Evolutionary conservation across 164 flowering plant species (phyloP).

Genomic region (Magnolia sinica): DNA sequence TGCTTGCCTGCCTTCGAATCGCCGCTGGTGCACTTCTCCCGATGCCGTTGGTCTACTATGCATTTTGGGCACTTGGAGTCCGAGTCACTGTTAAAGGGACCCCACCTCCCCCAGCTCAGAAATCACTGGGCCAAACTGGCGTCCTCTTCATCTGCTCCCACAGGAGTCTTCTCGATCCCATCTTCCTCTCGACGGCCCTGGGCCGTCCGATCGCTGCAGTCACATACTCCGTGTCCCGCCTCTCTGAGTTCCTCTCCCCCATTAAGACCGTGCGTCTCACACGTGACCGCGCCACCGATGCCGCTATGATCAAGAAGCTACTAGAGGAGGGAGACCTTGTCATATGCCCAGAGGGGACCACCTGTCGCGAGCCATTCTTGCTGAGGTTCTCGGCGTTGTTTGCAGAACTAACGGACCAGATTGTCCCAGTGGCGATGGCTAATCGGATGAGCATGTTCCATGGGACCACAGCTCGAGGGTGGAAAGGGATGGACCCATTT

Average conservation of each 20-base stretch:
- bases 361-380: slow-evolving; percentile 65
- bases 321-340: slow-evolving; percentile 59
- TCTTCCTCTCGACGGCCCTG: slow-evolving; percentile 50
- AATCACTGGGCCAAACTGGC: slow-evolving; percentile 33
- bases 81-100: slow-evolving; percentile 50
- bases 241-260: slow-evolving; percentile 67
- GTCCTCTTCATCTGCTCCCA: slow-evolving; percentile 67
- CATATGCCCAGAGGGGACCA: slow-evolving; percentile 75
- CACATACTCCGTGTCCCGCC: slow-evolving; percentile 57
- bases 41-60: slow-evolving; percentile 44
- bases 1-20: slow-evolving; percentile 44
- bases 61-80: slow-evolving; percentile 53
- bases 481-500: slow-evolving; percentile 73
- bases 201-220: slow-evolving; percentile 56
- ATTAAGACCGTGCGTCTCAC: slow-evolving; percentile 62
- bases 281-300: slow-evolving; percentile 54
- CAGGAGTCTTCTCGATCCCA: slow-evolving; percentile 58
- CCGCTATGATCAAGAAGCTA: slow-evolving; percentile 53
- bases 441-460: slow-evolving; percentile 60
- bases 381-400: slow-evolving; percentile 60
- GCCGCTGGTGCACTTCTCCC: slow-evolving; percentile 58
- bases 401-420: slow-evolving; percentile 56
- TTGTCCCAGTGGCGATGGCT: slow-evolving; percentile 68
- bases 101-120: slow-evolving; percentile 48
- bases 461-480: slow-evolving; percentile 73